Conservation (phyloP, 441 rosid species). For the Brassica balearica region DNA sequence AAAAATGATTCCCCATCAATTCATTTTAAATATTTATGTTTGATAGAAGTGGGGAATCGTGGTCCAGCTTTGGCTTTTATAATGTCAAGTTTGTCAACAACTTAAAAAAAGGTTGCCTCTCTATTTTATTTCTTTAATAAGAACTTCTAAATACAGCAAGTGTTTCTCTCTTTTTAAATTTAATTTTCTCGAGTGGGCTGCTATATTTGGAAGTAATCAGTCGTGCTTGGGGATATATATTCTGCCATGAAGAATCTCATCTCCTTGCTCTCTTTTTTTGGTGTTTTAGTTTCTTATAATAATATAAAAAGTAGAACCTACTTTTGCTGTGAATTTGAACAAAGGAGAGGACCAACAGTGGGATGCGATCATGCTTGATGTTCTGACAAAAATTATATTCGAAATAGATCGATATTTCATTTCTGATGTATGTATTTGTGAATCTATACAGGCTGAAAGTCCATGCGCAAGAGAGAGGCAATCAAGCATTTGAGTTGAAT, state of each 20-base stretch:
- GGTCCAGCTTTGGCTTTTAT: constrained; percentile 43
- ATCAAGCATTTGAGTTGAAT: constrained; percentile 18
- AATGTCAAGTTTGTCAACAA: constrained; percentile 36
- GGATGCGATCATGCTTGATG: constrained; percentile 31
- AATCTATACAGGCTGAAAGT: neutral
- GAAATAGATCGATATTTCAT: constrained; percentile 22
- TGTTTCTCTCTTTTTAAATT: constrained; percentile 17
- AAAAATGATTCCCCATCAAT: constrained; percentile 30
- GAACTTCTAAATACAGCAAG: constrained; percentile 44
- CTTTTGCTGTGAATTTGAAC: constrained; percentile 31
- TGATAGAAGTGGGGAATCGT: constrained; percentile 42
- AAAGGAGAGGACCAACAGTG: constrained; percentile 27
- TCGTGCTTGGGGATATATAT: constrained; percentile 35
- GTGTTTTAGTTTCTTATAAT: neutral
- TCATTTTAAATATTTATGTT: constrained; percentile 20
- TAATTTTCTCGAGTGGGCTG: constrained; percentile 37
- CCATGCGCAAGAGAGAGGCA: constrained; percentile 24
- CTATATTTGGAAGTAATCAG: constrained; percentile 40
- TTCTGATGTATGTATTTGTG: neutral
- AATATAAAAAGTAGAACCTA: neutral
- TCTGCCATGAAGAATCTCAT: constrained; percentile 32
- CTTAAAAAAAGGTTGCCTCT: constrained; percentile 19
- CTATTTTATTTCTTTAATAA: constrained; percentile 22
- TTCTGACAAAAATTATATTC: constrained; percentile 24
- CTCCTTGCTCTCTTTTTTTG: neutral